phyloP scores from a whole-genome alignment of 768 basidiomycete genomes.

The Mycena venus region DNA sequence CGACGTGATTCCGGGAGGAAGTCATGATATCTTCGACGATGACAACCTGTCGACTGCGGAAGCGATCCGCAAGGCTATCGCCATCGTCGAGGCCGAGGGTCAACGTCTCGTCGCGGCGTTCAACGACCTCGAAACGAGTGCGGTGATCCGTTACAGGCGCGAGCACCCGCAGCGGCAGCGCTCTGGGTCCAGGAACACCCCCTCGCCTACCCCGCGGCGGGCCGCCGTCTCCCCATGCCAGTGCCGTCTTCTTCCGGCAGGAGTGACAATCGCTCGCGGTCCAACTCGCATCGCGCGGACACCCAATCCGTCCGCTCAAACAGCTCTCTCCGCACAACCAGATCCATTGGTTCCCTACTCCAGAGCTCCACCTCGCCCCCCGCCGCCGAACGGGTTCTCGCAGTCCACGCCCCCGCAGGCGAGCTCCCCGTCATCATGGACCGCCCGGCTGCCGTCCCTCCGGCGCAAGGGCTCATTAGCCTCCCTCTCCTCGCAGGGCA shows the following conservation, averaged over 20 bases:
- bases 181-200: slow-evolving; percentile 42
- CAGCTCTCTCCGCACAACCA: slow-evolving; percentile 30
- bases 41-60: slow-evolving; percentile 64
- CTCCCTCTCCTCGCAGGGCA: slow-evolving; percentile 66
- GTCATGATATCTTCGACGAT: slow-evolving; percentile 63
- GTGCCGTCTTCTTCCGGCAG: background rate
- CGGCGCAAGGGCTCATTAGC: slow-evolving; percentile 64
- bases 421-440: slow-evolving; percentile 24
- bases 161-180: slow-evolving; percentile 53
- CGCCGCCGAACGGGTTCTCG: slow-evolving; percentile 32
- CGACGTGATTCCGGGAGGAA: slow-evolving; percentile 37
- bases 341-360: slow-evolving; percentile 26
- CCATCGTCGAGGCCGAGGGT: slow-evolving; percentile 74
- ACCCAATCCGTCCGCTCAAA: slow-evolving; percentile 27
- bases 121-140: slow-evolving; percentile 72
- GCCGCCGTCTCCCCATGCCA: slow-evolving; percentile 24
- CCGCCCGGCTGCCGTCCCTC: slow-evolving; percentile 45
- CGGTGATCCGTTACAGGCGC: slow-evolving; percentile 62
- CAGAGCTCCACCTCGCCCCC: background rate
- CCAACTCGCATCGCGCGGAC: slow-evolving; percentile 23
- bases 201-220: slow-evolving; percentile 42
- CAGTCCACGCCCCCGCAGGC: slow-evolving; percentile 38
- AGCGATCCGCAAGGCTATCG: slow-evolving; percentile 73
- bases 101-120: slow-evolving; percentile 76
- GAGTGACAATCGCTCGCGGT: slow-evolving; percentile 15